These are phyloP conservation scores for Fusarium sp. DNA, from an alignment of 2,329 filamentous ascomycete genomes.

Conservation along the genomic window DNA sequence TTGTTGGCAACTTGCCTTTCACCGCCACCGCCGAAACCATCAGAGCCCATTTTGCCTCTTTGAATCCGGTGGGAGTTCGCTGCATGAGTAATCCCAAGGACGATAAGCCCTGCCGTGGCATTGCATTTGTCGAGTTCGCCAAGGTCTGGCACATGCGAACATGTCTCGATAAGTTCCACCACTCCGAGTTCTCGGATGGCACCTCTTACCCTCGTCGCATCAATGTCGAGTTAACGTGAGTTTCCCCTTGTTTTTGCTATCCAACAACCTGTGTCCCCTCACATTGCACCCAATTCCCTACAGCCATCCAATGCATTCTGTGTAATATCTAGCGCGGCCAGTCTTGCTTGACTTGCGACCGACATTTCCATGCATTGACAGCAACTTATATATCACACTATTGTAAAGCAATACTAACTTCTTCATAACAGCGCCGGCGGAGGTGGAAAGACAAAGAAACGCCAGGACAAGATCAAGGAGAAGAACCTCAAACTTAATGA, in stretches of 20 bases:
- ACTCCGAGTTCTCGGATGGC: slow-evolving; percentile 76
- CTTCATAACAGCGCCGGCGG: slow-evolving; percentile 76
- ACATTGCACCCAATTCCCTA: not conserved
- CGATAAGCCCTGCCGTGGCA: slow-evolving; percentile 73
- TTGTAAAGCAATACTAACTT: slow-evolving; percentile 17
- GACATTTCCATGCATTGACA: slow-evolving; percentile 12
- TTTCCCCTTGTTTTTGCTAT: slow-evolving; percentile 35
- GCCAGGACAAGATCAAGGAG: slow-evolving; percentile 79
- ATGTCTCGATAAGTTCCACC: slow-evolving; percentile 90
- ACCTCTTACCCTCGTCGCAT: slow-evolving; percentile 74
- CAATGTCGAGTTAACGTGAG: slow-evolving; percentile 90
- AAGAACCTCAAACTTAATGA: slow-evolving; percentile 91
- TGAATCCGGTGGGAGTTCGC: slow-evolving; percentile 65
- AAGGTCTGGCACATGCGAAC: slow-evolving; percentile 91
- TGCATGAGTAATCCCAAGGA: slow-evolving; percentile 75
- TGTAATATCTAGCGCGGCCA: slow-evolving; percentile 8
- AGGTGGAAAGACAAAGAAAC: slow-evolving; percentile 78
- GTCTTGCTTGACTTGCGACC: slow-evolving; percentile 15
- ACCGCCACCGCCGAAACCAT: slow-evolving; percentile 78
- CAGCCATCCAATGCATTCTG: slow-evolving; percentile 2
- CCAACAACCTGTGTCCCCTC: not conserved
- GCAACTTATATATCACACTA: not conserved
- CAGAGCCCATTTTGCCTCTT: slow-evolving; percentile 78
- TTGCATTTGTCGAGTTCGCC: slow-evolving; percentile 90
- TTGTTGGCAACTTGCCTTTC: slow-evolving; percentile 84